Conservation (phyloP, 2,329 filamentous ascomycete genomes). For the Basipetospora sp. region DNA sequence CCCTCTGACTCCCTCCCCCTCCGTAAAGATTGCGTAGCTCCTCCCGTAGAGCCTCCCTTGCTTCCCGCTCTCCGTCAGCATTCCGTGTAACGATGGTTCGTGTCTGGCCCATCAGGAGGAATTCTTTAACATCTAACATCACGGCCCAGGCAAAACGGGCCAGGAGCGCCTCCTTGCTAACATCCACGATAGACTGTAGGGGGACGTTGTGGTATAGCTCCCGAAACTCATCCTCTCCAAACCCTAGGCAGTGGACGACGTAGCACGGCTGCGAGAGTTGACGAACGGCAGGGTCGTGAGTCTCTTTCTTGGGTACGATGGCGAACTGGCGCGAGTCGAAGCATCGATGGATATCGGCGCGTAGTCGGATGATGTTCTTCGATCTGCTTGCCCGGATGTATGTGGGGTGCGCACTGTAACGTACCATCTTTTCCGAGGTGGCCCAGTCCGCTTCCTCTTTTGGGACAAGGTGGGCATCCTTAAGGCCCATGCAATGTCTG, state of each 20-base stretch:
- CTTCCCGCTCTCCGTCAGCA: too few species aligned
- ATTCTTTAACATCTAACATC: too few species aligned
- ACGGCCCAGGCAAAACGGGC: neutral
- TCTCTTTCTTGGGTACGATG: constrained; percentile 1
- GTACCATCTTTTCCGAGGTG: too few species aligned
- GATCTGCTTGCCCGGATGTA: too few species aligned
- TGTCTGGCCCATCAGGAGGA: too few species aligned
- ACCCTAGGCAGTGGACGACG: neutral
- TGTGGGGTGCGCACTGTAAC: too few species aligned
- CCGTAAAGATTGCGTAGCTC: too few species aligned
- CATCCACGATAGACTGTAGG: neutral
- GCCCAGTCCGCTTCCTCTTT: neutral
- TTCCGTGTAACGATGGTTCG: too few species aligned
- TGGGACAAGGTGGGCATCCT: neutral
- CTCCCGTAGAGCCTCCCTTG: too few species aligned
- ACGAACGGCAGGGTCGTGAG: too few species aligned
- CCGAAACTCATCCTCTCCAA: neutral
- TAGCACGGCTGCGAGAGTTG: too few species aligned
- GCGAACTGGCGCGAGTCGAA: neutral
- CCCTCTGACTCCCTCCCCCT: too few species aligned
- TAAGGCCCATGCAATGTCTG: neutral
- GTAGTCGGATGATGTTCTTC: neutral
- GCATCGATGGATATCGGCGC: neutral
- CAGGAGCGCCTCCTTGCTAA: neutral
- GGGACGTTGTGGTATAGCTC: neutral